Conservation (phyloP, 1,139 yeast species). For the Zygotorulaspora mrakii region DNA sequence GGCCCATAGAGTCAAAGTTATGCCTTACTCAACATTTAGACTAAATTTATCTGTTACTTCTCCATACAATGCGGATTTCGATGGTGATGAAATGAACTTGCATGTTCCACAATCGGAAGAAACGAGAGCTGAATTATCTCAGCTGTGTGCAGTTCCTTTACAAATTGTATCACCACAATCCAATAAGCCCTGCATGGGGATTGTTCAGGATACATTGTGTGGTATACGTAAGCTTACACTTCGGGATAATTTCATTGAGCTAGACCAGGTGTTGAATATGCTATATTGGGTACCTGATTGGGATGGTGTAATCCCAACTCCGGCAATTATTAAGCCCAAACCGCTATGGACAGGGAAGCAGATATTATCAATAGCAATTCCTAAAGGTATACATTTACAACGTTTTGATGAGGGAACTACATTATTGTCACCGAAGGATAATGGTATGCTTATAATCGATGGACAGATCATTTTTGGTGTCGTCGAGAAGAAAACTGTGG, state of each 20-base stretch:
- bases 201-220: conserved; percentile 96
- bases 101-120: conserved; percentile 99
- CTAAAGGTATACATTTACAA: conserved; percentile 91
- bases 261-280: conserved; percentile 94
- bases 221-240: conserved; percentile 95
- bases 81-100: conserved; percentile 99
- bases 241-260: conserved; percentile 83
- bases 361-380: conserved; percentile 85
- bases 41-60: conserved; percentile 94
- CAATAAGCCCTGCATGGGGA: conserved; percentile 99
- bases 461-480: conserved; percentile 97
- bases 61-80: conserved; percentile 99
- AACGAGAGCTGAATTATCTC: conserved; percentile 92
- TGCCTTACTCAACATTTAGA: conserved; percentile 98
- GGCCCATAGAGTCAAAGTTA: conserved; percentile 99
- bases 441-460: conserved; percentile 86
- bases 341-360: conserved; percentile 99
- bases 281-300: conserved; percentile 97
- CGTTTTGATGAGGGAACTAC: conserved; percentile 89
- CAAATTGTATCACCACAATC: conserved; percentile 98
- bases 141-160: conserved; percentile 92
- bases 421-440: conserved; percentile 78
- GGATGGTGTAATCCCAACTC: conserved; percentile 99
- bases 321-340: conserved; percentile 89
- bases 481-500: conserved; percentile 96